Evolutionary conservation across 2,329 filamentous ascomycete species (phyloP), one percentile per base, ranked within the genome.

Genomic region (Xylariales sp.): DNA sequence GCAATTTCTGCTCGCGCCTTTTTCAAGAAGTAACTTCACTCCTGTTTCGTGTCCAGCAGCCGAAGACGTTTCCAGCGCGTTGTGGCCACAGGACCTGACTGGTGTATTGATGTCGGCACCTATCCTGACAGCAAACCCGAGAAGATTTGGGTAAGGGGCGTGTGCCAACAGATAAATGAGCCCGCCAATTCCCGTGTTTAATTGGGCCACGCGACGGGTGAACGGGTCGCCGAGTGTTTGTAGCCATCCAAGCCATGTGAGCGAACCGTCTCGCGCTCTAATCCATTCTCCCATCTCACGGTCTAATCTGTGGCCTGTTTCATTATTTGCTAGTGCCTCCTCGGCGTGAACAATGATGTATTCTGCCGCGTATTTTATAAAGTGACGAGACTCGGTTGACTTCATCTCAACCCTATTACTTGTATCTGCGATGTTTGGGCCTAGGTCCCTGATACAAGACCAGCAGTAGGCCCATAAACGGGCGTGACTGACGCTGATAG

Each of bases 391-490:
- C 23, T 23, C 23, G 23, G 23, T 23, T 23, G 23, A 23, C 23
- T 23, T 23, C 23, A 23, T 23, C 23, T 23, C 23, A 23, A 23
- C 23, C 23, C 23, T 23, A 23, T 23, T 23, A 23, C 23, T 23
- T 23, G 23, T 23, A 23, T 23, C 23, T 23, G 23, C 2, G 23
- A 23, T 23, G 23, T 23, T 23, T 23, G 23, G 23, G 23, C 23
- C 23, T 36, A 34, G 14, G 30, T 12, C 16, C 43, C 30, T 23
- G 3, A 49, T 18, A 52, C 30, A 58, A 43, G 53, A 57, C 61
- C 61, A 50, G 61, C 61, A 64, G 34, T 23, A 23, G 4, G 34
- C 45, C 61, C 45, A 57, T 45, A 64, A 34, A 45, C 23, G 18
- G 16, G 32, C 45, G 5, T 64, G 53, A 14, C 61, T 52, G n/a